These are phyloP conservation scores for Cutaneotrichosporon dermatis DNA, from an alignment of 1,284 basidiomycete species.

Conservation along the genomic window DNA sequence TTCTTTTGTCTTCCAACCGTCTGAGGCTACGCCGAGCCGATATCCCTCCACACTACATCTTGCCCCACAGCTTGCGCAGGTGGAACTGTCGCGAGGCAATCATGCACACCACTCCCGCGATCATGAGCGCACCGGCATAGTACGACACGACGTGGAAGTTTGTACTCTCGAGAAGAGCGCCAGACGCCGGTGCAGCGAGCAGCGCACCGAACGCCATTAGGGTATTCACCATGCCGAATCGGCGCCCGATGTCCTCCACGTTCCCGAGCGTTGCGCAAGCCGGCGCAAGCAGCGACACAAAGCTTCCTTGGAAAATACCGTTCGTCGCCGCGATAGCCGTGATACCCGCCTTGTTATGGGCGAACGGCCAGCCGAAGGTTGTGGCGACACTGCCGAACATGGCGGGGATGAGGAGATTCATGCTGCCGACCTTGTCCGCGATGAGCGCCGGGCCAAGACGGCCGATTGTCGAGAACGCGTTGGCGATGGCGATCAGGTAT, in stretches of 20 bases:
- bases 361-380: constrained; percentile 30
- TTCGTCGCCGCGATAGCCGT: constrained; percentile 21
- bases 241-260: constrained; percentile 25
- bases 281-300: constrained; percentile 26
- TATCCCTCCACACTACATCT: constrained; percentile 1
- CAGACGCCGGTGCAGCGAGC: constrained; percentile 18
- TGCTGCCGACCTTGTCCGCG: constrained; percentile 19
- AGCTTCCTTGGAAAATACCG: constrained; percentile 25
- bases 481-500: constrained; percentile 24
- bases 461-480: constrained; percentile 19
- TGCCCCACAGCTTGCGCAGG: constrained; percentile 4
- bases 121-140: constrained; percentile 16
- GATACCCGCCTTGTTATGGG: constrained; percentile 15
- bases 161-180: constrained; percentile 9
- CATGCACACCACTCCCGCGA: constrained; percentile 11
- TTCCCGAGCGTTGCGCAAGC: constrained; percentile 25
- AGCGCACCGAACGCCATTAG: constrained; percentile 19
- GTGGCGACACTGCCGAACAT: constrained; percentile 14
- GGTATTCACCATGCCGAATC: constrained; percentile 25
- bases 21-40: too few relatives aligned
- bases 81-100: constrained; percentile 6
- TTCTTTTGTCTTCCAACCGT: too few relatives aligned
- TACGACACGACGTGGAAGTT: constrained; percentile 21
- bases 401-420: constrained; percentile 24
- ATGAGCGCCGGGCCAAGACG: constrained; percentile 19